Base-by-base conservation (phyloP, 306 rosid species). In the Cicer arietinum region DNA sequence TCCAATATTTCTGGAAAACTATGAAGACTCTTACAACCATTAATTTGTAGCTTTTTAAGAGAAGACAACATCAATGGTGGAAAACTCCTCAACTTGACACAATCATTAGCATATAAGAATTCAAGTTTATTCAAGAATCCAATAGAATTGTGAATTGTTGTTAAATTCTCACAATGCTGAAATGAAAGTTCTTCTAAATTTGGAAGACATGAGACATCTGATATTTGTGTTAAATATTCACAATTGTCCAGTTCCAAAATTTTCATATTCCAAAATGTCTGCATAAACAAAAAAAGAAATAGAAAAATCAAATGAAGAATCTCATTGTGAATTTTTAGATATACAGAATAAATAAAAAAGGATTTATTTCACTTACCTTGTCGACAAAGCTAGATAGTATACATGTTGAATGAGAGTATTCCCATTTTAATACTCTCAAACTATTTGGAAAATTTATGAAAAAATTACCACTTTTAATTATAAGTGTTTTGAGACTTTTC, bases 1-100 rank as follows among this genome's bases (percentile, higher is more conserved):
- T 39, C 71, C 4, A 50, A n/a, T 17, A 78, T 40, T 17, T 78
- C 56, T 6, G 77, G 82, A 14, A 78, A 61, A 8, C 7, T 40
- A 9, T 50, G 7, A 3, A 79, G 72, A 18, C 10, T 41, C 0
- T 7, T 0, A 11, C 73, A 79, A 1, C 0, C 0, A 0, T 54
- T 62, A 41, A 79, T 22, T 4, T 7, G 0, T 7, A 72, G 10
- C 1, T 1, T 0, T 17, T 67, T 2, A 46, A 68, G 59, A 10
- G 75, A 75, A 2, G 63, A 4, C 53, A 50, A 40, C 10, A 17
- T 63, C 4, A 62, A 10, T 14, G 50, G 43, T 16, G 72, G 71
- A 48, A 74, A 62, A 48, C 9, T 48, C 37, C 1, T 37, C 9
- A 74, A 62, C 18, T 48, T 48, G 1, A 0, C 5, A 22, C 79